A percentile compares a stretch with the other conserved stretches of the same genome.
These are phyloP conservation scores for Nyctanthes arbortristis DNA, from an alignment of 257 asterid genomes.

Conservation along the genomic window DNA sequence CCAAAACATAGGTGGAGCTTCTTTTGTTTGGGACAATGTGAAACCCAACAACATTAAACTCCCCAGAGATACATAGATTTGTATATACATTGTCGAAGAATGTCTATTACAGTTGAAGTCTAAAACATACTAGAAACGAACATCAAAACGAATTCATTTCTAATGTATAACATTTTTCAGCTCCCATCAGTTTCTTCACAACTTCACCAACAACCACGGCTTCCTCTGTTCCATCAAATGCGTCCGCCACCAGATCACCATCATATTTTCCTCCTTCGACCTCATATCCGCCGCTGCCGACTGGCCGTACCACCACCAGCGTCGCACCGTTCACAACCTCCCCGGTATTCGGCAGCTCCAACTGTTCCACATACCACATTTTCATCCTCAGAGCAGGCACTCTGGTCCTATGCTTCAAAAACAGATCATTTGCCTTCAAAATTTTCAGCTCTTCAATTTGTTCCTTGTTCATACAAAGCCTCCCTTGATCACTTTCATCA, in stretches of 20 bases:
- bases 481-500: slow-evolving; percentile 62
- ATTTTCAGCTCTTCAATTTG: slow-evolving; percentile 51
- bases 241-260: slow-evolving; percentile 41
- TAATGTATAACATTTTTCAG: slow-evolving; percentile 53
- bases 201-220: slow-evolving; percentile 45
- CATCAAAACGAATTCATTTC: slow-evolving; percentile 74
- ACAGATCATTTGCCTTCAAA: slow-evolving; percentile 7
- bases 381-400: slow-evolving; percentile 73
- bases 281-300: slow-evolving; percentile 24
- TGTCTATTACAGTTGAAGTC: no score
- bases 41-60: no score
- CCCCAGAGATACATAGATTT: no score
- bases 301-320: slow-evolving; percentile 58
- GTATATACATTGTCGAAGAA: no score
- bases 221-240: slow-evolving; percentile 37
- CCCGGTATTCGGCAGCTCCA: slow-evolving; percentile 48
- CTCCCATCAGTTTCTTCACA: slow-evolving; percentile 45
- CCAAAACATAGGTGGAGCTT: no score
- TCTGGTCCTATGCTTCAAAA: slow-evolving; percentile 34
- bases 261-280: slow-evolving; percentile 28
- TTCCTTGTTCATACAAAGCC: slow-evolving; percentile 46
- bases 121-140: no score
- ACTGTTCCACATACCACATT: slow-evolving; percentile 65
- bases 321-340: slow-evolving; percentile 74
- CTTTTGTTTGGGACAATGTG: no score